A percentile compares a stretch with the other conserved stretches of the same genome.
Conservation (phyloP, 495 filamentous ascomycete genomes). For the Neurospora discreta region DNA sequence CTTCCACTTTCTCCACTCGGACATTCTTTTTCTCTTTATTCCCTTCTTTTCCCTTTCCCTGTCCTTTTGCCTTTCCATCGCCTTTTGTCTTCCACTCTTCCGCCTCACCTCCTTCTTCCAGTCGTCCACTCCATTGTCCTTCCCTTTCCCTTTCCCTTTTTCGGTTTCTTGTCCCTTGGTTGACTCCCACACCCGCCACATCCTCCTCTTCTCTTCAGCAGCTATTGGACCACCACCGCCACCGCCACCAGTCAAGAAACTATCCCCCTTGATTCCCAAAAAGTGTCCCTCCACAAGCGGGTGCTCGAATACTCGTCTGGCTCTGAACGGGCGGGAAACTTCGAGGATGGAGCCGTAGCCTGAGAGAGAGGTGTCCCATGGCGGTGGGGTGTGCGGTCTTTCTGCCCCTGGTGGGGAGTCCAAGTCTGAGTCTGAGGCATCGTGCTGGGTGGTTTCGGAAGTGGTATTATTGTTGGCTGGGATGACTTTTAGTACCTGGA, state of each 20-base stretch:
- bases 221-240: neutral
- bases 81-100: neutral
- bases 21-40: neutral
- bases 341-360: neutral
- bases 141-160: neutral
- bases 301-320: neutral
- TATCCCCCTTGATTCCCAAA: neutral
- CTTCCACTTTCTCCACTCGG: neutral
- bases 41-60: neutral
- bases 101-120: no score
- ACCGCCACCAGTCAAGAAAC: no score
- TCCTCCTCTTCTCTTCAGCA: neutral
- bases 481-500: neutral
- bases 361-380: neutral
- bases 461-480: no score
- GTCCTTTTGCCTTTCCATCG: neutral
- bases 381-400: neutral
- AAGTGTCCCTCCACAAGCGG: neutral
- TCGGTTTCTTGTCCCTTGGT: neutral
- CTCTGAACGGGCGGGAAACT: neutral
- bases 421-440: neutral
- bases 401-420: neutral
- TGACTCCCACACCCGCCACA: neutral
- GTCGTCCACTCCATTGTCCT: neutral
- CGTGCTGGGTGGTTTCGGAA: no score